Evolutionary conservation across 306 rosid genomes (phyloP).

Genomic region (Arachis stenosperma): DNA sequence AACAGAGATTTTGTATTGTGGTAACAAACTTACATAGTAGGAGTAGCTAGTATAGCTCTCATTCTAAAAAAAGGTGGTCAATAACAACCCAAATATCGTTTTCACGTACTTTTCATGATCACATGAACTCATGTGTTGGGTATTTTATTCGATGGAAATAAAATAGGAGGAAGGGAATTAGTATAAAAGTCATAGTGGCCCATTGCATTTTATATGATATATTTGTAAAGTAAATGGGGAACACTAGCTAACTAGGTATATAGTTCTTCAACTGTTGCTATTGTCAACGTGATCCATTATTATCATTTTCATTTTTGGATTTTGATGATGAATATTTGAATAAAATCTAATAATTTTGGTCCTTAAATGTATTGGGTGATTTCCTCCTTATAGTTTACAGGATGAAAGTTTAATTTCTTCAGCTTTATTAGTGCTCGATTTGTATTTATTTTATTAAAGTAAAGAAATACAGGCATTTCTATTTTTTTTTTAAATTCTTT

Average conservation of each 20-base stretch:
- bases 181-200: constrained; percentile 14
- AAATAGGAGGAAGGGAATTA: not conserved
- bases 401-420: no score
- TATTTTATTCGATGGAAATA: not conserved
- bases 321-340: no score
- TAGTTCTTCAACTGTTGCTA: not conserved
- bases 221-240: constrained; percentile 45
- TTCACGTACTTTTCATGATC: constrained; percentile 54
- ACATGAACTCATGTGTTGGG: not conserved
- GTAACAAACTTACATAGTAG: not conserved
- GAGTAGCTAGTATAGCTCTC: no score
- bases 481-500: no score
- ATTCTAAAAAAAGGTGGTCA: constrained; percentile 42
- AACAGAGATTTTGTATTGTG: not conserved
- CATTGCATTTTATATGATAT: constrained; percentile 25
- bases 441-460: no score
- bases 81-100: constrained; percentile 45
- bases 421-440: no score
- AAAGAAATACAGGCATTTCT: no score
- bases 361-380: no score
- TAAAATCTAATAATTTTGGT: no score
- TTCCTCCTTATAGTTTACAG: no score
- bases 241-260: constrained; percentile 22
- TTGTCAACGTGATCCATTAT: not conserved
- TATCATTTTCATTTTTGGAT: not conserved